Conservation (phyloP, 495 filamentous ascomycete genomes). For the Chaetomium fimeti region DNA sequence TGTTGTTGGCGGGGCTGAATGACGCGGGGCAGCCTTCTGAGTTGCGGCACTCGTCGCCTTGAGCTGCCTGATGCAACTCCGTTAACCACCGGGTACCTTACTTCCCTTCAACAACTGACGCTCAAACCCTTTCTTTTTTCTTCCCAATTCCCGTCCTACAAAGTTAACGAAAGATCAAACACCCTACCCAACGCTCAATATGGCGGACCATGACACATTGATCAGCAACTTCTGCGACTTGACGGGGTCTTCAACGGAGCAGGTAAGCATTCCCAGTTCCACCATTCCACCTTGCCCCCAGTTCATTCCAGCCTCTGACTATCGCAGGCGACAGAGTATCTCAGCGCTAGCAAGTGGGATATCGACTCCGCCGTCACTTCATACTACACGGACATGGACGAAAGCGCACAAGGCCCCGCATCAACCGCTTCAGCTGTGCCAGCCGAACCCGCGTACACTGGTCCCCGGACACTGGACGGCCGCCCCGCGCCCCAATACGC, state of each 20-base stretch:
- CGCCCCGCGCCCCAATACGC: constrained; percentile 50
- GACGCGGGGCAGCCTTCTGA: constrained; percentile 18
- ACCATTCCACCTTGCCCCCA: background rate
- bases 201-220: constrained; percentile 64
- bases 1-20: constrained; percentile 16
- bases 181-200: constrained; percentile 16
- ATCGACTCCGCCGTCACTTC: constrained; percentile 63
- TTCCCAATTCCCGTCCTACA: background rate
- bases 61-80: constrained; percentile 32
- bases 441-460: constrained; percentile 47
- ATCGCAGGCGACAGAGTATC: constrained; percentile 65
- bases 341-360: constrained; percentile 67
- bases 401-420: constrained; percentile 36
- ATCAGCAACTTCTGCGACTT: constrained; percentile 72
- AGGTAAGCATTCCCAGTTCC: constrained; percentile 50
- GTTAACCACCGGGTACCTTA: too few species aligned
- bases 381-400: constrained; percentile 70
- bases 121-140: background rate
- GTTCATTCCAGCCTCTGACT: background rate
- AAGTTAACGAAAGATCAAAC: too few species aligned
- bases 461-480: constrained; percentile 56
- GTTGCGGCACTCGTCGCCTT: constrained; percentile 11
- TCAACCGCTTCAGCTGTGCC: constrained; percentile 23
- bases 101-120: background rate
- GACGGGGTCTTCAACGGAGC: constrained; percentile 61